Base-by-base conservation (phyloP, 2,329 filamentous ascomycete genomes). In the Phaeosphaeriaceae sp. region DNA sequence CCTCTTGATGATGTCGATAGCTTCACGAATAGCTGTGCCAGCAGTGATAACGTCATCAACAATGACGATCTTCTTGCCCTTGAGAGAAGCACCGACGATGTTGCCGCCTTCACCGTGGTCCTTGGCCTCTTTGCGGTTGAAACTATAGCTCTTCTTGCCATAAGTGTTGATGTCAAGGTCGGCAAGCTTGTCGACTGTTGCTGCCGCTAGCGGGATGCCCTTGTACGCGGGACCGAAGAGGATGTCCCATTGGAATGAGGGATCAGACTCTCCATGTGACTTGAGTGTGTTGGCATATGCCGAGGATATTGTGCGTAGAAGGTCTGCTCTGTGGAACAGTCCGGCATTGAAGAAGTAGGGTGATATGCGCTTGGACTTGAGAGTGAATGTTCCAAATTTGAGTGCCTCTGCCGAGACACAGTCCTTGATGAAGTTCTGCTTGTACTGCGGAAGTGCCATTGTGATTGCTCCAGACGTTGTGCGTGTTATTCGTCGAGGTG, bases 261-360 rank as follows among this genome's bases (percentile, higher is more conserved):
- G 53, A 69, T 81, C 61, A 15, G 74, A 47, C 1, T 71, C 58
- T 44, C 81, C 79, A 63, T 84, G 78, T n/a, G 77, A 66, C 53
- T 82, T 79, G 44, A 88, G 77, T 1, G 85, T 84, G 54, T 84
- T 81, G 1, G 94, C 94, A 79, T 94, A 98, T 58, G 94, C 93
- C 42, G 88, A 85, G 52, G 90, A 87, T 67, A 97, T 91, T 56
- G 92, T 88, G 62, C 86, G 86, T 63, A 96, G 87, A 27, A 97
- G 86, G 61, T 89, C 85, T 21, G 90, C 90, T 52, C 89, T 89
- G 84, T 95, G 92, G 80, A 98, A 96, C 71, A 91, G 88, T 59
- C 93, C 93, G 48, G 93, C 93, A 79, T 97, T 97, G 88, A 98
- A 96, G 84, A 98, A 98, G 85, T 98, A 98, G 44, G 95, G 95